Evolutionary conservation across 805 yeast genomes (phyloP), one percentile per base, ranked within the genome.

Genomic region (Pichia insulana): DNA sequence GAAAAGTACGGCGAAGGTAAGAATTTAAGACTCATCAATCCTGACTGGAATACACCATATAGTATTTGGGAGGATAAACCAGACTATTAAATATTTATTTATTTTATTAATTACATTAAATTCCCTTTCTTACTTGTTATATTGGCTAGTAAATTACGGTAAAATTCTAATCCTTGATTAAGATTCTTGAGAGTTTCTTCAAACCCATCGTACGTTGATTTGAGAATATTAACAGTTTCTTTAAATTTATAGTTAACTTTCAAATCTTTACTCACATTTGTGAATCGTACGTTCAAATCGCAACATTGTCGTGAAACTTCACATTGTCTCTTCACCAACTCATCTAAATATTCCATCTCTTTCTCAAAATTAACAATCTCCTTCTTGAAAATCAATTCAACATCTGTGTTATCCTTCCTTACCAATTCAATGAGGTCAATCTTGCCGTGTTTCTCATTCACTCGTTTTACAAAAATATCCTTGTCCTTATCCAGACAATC

Each of bases 81-180:
- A 12, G 10, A 19, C 20, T 39, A 18, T 25, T 39, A 15, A 36
- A 2, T 17, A n/a, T n/a, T n/a, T n/a, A n/a, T n/a, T n/a, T n/a
- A n/a, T n/a, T n/a, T n/a, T n/a, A n/a, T n/a, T n/a, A n/a, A n/a
- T n/a, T n/a, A n/a, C n/a, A n/a, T n/a, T n/a, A n/a, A n/a, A n/a
- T n/a, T n/a, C n/a, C n/a, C 20, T 7, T 13, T 15, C 26, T 72
- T 8, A 58, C 58, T 26, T 70, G 62, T 28, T 15, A 43, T 11
- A 39, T 39, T 43, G 7, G 32, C 45, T 5, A 31, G n/a, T n/a
- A 85, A 73, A 41, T 79, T 82, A 31, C 68, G 68, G 62, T 89
- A 89, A 55, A 88, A 88, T 41, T 70, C 69, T 0, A 74, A 52
- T 0, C 95, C 96, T 51, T 82, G 83, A 26, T 70, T 70, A 22